Base-by-base conservation (phyloP, 164 flowering plant species). In the Vitis rupestris region DNA sequence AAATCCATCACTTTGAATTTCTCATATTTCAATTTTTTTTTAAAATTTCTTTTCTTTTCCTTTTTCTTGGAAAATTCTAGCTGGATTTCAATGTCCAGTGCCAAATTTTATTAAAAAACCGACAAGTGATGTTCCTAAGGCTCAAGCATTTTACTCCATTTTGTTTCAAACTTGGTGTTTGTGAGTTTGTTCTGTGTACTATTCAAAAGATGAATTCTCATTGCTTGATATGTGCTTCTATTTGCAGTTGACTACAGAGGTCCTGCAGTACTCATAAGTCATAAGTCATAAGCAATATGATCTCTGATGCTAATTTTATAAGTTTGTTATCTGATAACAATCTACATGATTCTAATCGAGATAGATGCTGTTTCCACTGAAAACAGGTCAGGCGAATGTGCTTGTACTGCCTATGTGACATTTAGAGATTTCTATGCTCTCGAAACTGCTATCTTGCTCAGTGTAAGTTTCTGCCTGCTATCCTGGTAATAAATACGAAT, bases 391-490 rank as follows among this genome's bases (percentile, higher is more conserved):
- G 90, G 89, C 56, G 92, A 82, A 50, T 65, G 67, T 84, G 90
- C 86, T 31, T 78, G 85, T 60, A 79, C 92, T 63, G 97, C 93
- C 57, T 94, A 90, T 81, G 96, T 92, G 68, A 88, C 96, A 50
- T 90, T 90, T 70, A 81, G 68, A 68, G 90, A 89, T 71, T 77
- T 87, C 4, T 85, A 86, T 84, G 82, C 97, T 69, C 73, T 88
- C 76, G 92, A 89, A 78, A 94, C 93, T 61, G 97, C 97, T 12
- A 80, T 89, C 51, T 75, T 94, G 77, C 93, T 93, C 69, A 89
- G 86, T 82, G 97, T 94, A 79, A 89, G 97, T 80, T 63, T 17
- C 8, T 44, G 11, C 30, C 8, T 49, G 27, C n/a, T 10, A 8
- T 51, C 16, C 8, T 19, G 50, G 8, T 53, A 53, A 10, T 15